Evolutionary conservation across 345 rosid genomes (phyloP).

Genomic region (Populus simonii): DNA sequence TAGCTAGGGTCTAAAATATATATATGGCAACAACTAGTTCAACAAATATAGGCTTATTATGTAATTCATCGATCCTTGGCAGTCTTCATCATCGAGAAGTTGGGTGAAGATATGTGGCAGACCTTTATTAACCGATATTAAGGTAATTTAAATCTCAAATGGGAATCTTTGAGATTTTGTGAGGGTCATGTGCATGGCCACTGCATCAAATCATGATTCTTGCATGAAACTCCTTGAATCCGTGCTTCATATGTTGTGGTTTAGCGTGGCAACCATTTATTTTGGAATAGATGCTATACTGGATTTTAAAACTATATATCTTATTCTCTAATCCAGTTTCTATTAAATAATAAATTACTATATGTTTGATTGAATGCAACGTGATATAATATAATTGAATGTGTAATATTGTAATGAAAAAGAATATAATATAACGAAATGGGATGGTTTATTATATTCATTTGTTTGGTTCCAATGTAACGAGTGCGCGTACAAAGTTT

Average conservation of each 20-base stretch:
- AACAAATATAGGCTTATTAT: no score
- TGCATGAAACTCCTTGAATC: constrained; percentile 3
- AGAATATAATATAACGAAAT: no score
- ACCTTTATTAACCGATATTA: not conserved
- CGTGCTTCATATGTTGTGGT: not conserved
- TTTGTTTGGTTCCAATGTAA: no score
- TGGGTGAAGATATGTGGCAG: not conserved
- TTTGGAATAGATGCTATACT: constrained; percentile 24
- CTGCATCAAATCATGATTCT: not conserved
- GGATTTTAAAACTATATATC: not conserved
- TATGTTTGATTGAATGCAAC: no score
- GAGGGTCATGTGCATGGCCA: not conserved
- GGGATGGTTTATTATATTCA: no score
- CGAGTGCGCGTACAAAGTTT: no score
- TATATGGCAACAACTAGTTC: not conserved
- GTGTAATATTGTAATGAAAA: no score
- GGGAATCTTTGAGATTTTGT: constrained; percentile 8
- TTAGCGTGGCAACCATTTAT: constrained; percentile 1
- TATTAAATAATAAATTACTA: not conserved
- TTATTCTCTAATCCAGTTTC: constrained; percentile 1
- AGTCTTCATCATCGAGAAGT: not conserved
- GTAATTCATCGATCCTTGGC: not conserved
- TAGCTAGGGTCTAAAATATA: not conserved
- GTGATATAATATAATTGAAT: no score
- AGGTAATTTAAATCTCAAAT: constrained; percentile 1